Evolutionary conservation across 768 basidiomycete species (phyloP), one percentile per base, ranked within the genome.

Genomic region (Lactarius tabidus): DNA sequence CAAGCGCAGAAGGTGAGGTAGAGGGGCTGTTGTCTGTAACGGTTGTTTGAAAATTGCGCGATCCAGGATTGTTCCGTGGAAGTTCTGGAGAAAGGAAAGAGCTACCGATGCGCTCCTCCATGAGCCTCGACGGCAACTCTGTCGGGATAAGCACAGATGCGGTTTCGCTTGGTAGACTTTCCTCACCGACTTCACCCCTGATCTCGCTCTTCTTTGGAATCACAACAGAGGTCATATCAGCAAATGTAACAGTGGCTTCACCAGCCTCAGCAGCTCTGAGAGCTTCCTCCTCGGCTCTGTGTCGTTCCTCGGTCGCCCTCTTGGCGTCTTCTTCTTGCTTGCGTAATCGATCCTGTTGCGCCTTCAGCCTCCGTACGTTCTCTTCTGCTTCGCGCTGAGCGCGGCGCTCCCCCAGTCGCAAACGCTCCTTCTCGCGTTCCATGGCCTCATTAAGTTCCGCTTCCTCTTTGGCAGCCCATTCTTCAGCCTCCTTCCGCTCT

Each of bases 21-120:
- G 78, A 75, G 23, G 82, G 72, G 48, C 79, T 72, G 36, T 71
- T 72, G 43, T 78, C 73, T 63, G 74, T 79, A 71, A 79, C 82
- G 12, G 87, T 78, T 12, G 75, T 77, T 10, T 84, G 80, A 48
- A 93, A 83, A 70, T 93, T 87, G 36, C 93, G 84, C 36, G 83
- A 88, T 60, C 85, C 89, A 31, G 91, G 91, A 33, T 8, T 3
- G 33, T 33, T 33, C 33, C 33, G 84, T 62, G 75, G 70, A 36
- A 79, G 73, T 54, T 81, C 76, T 29, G 78, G 73, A 57, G 78
- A 75, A 1, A 79, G 71, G 15, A 82, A 73, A 29, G 82, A 76
- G 0, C 89, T 88, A 74, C 85, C 86, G 74, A 90, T 89, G 54
- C 88, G 87, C 71, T 84, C 85, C 38, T 76, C 72, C 56, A 78